Evolutionary conservation across 208 protist species (phyloP).

Genomic region (Trypanosoma platydactyli): DNA sequence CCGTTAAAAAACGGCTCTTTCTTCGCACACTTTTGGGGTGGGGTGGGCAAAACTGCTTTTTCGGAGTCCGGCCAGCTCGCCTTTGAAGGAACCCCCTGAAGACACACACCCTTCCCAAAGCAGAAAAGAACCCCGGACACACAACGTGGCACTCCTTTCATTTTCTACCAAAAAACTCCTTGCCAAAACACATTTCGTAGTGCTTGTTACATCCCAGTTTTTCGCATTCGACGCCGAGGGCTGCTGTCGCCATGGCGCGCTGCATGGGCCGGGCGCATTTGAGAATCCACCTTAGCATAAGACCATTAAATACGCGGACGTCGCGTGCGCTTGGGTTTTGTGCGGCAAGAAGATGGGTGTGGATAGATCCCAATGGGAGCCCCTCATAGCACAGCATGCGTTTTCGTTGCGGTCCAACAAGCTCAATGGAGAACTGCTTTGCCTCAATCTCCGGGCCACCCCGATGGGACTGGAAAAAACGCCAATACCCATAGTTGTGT

Average conservation of each 20-base stretch:
- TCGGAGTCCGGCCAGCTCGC: too few species aligned
- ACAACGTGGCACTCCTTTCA: too few species aligned
- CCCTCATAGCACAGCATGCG: constrained; percentile 54
- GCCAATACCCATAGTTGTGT: constrained; percentile 89
- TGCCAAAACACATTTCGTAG: constrained; percentile 13
- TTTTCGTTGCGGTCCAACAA: neutral
- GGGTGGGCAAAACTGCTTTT: too few species aligned
- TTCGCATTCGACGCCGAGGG: too few species aligned
- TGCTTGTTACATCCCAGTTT: neutral
- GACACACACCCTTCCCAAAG: too few species aligned
- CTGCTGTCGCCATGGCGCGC: too few species aligned
- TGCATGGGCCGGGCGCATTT: constrained; percentile 24
- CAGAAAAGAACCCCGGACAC: too few species aligned
- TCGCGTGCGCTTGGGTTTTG: constrained; percentile 23
- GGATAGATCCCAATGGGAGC: constrained; percentile 57
- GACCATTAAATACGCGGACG: constrained; percentile 58
- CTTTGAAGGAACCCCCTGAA: too few species aligned
- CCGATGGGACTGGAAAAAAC: constrained; percentile 52
- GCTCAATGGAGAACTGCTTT: constrained; percentile 50
- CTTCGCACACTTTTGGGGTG: too few species aligned
- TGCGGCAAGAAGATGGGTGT: constrained; percentile 66
- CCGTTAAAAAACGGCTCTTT: too few species aligned
- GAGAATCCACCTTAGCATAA: constrained; percentile 50
- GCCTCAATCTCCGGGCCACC: constrained; percentile 37
- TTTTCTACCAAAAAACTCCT: neutral